Base-by-base conservation (phyloP, 768 basidiomycete species). In the Clavulina sp. region DNA sequence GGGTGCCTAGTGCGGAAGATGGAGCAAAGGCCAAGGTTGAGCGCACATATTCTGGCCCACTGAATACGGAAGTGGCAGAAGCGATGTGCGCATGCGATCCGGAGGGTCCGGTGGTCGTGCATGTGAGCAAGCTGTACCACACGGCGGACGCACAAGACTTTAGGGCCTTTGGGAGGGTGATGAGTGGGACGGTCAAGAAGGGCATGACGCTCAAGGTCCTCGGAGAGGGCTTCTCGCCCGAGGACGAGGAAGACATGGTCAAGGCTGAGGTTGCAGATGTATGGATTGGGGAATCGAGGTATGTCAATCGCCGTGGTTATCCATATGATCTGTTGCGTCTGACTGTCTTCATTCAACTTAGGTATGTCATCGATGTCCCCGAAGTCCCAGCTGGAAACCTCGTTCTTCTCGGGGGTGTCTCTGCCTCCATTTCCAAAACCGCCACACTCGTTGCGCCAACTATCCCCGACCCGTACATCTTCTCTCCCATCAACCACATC, bases 221-320 rank as follows among this genome's bases (percentile, higher is more conserved):
- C 4, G 95, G 95, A 52, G 95, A 97, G 63, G 89, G 89, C 0
- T 99, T 92, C 64, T 93, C 91, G 13, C 85, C 87, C n/a, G 93
- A 96, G 60, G 95, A 99, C 57, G 93, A 97, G 68, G 95, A 99
- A 66, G 95, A 99, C 61, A 93, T 96, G 89, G 75, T 84, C 64
- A 80, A 78, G 55, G 78, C 76, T 13, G 74, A 70, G 2, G 76
- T 95, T 2, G 92, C 96, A 58, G 81, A 82, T 55, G 69, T 97
- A 18, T 87, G 89, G 86, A 77, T 97, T 52, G 78, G 76, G 61
- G 84, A 96, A 70, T 78, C 93, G 16, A 74, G 93, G 85, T 92
- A 56, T 56, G 74, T n/a, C n/a, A n/a, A n/a, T n/a, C n/a, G n/a
- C n/a, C n/a, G n/a, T n/a, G n/a, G n/a, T n/a, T n/a, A n/a, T n/a